Conservation (phyloP, 2,329 filamentous ascomycete genomes). For the Xylariaceae sp. region DNA sequence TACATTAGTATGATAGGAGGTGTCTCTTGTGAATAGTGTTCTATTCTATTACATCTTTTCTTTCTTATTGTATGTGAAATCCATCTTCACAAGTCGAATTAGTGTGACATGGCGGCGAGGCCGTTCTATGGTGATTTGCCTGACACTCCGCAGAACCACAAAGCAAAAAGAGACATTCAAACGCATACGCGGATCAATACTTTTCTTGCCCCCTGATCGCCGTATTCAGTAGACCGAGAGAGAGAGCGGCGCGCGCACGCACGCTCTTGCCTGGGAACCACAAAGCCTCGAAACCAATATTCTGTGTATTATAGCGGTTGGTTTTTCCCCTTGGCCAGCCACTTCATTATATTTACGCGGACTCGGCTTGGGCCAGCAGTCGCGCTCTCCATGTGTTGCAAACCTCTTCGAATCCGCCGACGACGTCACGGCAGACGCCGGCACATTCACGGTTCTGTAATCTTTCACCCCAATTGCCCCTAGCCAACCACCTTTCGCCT, state of each 20-base stretch:
- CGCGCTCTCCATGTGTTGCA: conserved; percentile 79
- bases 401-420: conserved; percentile 86
- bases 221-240: conserved; percentile 5
- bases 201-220: conserved; percentile 6
- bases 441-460: conserved; percentile 75
- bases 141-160: not conserved
- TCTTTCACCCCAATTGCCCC: conserved; percentile 76
- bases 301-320: not conserved
- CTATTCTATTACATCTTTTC: not conserved
- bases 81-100: not conserved
- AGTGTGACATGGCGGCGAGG: not conserved
- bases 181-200: conserved; percentile 4
- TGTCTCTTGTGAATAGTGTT: too few species aligned
- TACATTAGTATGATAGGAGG: not conserved
- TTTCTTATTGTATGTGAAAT: not conserved
- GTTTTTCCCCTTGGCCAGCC: not conserved
- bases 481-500: conserved; percentile 73
- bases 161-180: conserved; percentile 6
- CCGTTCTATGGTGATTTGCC: not conserved
- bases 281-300: not conserved
- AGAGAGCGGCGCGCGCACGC: not conserved
- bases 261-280: not conserved
- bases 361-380: conserved; percentile 60
- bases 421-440: conserved; percentile 76
- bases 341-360: conserved; percentile 26